A percentile compares a stretch with the other conserved stretches of the same genome.
phyloP scores from a whole-genome alignment of 2,329 filamentous ascomycete genomes.

The Apiospora pterosperma region DNA sequence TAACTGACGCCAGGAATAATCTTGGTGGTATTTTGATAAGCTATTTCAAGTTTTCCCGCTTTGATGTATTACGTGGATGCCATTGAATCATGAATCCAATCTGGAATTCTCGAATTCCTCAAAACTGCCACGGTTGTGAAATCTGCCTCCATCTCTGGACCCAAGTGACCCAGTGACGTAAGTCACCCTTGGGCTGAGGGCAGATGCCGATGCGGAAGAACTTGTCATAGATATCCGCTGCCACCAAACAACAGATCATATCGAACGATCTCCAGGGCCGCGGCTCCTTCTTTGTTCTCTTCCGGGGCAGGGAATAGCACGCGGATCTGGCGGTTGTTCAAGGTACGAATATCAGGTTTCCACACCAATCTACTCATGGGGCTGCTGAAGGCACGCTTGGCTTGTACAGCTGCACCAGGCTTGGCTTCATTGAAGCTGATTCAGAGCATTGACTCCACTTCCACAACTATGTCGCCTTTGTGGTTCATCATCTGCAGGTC shows the following conservation, averaged over 20 bases:
- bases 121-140: too few species aligned
- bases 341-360: conserved; percentile 19
- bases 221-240: conserved; percentile 3
- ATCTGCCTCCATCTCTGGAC: background rate
- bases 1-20: too few species aligned
- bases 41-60: too few species aligned
- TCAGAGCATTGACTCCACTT: conserved; percentile 9
- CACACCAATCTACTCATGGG: conserved; percentile 14
- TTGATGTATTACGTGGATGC: too few species aligned
- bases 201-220: background rate
- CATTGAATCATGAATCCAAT: too few species aligned
- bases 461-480: conserved; percentile 8
- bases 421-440: conserved; percentile 2
- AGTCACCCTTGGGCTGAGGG: background rate
- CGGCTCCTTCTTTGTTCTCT: conserved; percentile 9
- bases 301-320: conserved; percentile 10
- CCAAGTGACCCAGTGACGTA: conserved; percentile 4
- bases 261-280: conserved; percentile 5
- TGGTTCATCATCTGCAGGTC: conserved; percentile 13
- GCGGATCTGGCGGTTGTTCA: conserved; percentile 11
- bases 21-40: too few species aligned
- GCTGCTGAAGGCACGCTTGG: conserved; percentile 11
- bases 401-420: conserved; percentile 1
- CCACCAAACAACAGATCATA: conserved; percentile 7
- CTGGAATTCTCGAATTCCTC: too few species aligned